Evolutionary conservation across 305 asterid genomes (phyloP), one percentile per base, ranked within the genome.

Genomic region (Solanum aculeatissimum): DNA sequence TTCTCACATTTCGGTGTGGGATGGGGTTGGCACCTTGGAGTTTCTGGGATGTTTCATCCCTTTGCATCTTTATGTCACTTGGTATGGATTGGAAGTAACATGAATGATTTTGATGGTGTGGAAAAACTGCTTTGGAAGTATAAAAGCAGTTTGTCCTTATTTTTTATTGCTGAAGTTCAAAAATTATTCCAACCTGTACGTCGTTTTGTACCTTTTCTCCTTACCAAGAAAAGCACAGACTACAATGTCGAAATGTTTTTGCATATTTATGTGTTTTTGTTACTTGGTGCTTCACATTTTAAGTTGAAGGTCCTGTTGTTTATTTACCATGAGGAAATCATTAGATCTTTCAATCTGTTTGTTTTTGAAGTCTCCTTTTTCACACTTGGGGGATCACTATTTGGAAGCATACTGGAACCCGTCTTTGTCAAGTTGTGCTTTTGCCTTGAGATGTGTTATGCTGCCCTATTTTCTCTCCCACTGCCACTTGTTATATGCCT

Each of bases 1-100:
- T 85, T 18, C 86, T 21, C 51, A 65, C 58, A 45, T 81, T 82
- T 77, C 71, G 53, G 68, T 65, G 63, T 74, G 78, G 86, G 84
- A 82, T 74, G 83, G 53, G 66, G 65, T 51, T 63, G 29, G 72
- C 1, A 60, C 43, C 15, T 10, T 8, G 23, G 66, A 43, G 53
- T 68, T 75, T 55, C 38, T 74, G 77, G 68, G 65, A 65, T 54
- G 14, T 54, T 79, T 79, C 69, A 54, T 53, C 68, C 68, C n/a
- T 53, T 78, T 53, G 29, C 35, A 78, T 16, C 19, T 29, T 51
- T 47, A 29, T 77, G 83, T 35, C 69, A 54, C 60, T 77, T 78
- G 45, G 19, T 29, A 53, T 54, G 69, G 53, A 35, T 54, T 54
- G 49, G 19, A 54, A 79, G 35, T 54, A 79, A 54, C 69, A 79